Conservation (phyloP, 257 asterid species). For the Solanum raphanifolium region DNA sequence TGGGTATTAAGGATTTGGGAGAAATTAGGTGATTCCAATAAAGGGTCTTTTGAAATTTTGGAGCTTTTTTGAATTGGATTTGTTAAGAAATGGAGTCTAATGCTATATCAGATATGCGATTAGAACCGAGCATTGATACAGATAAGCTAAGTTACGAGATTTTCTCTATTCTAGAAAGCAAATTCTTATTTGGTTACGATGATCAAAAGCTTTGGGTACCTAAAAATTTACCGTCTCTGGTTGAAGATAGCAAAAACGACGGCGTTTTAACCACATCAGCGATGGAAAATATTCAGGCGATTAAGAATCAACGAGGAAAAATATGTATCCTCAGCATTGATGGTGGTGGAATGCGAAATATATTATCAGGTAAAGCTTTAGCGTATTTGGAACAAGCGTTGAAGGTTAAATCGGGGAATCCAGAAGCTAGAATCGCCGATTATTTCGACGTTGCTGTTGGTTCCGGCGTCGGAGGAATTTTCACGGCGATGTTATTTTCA, state of each 20-base stretch:
- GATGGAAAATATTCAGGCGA: conserved; percentile 20
- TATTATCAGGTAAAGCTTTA: conserved; percentile 64
- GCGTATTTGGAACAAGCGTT: conserved; percentile 74
- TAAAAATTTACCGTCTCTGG: conserved; percentile 21
- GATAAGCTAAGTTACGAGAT: conserved; percentile 95
- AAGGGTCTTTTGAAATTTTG: not conserved
- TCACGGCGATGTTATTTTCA: conserved; percentile 86
- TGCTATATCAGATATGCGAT: conserved; percentile 13
- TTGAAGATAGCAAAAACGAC: conserved; percentile 7
- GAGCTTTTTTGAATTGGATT: not conserved
- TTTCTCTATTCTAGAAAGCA: conserved; percentile 83
- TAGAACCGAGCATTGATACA: conserved; percentile 73
- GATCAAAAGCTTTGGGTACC: conserved; percentile 79
- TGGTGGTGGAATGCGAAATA: conserved; percentile 86
- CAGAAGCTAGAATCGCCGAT: conserved; percentile 78
- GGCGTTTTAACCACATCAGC: conserved; percentile 9
- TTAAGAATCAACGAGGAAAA: conserved; percentile 73
- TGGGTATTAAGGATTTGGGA: not conserved
- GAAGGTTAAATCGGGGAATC: conserved; percentile 61
- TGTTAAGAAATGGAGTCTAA: conserved; percentile 36
- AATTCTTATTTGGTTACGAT: conserved; percentile 84
- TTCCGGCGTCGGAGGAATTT: conserved; percentile 85
- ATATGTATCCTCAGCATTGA: conserved; percentile 73
- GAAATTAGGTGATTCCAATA: not conserved
- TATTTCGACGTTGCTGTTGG: conserved; percentile 95